A percentile compares a stretch with the other conserved stretches of the same genome.
These are phyloP conservation scores for Cyclotella choctawhatcheeana DNA, from an alignment of 108 stramenopile genomes.

Conservation along the genomic window DNA sequence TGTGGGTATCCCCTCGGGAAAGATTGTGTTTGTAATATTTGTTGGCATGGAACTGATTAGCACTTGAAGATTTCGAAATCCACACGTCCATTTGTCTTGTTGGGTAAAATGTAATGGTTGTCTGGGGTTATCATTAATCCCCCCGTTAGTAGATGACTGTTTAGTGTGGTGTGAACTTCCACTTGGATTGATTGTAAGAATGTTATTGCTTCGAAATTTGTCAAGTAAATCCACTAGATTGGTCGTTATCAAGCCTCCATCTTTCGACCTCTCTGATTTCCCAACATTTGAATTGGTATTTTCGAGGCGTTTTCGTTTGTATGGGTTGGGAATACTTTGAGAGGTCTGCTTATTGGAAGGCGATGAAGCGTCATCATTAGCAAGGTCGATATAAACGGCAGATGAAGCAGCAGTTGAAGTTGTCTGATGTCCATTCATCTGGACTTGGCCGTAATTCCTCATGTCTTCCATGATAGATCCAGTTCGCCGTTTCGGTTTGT, in stretches of 20 bases:
- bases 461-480: background rate
- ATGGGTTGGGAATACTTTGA: background rate
- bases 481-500: background rate
- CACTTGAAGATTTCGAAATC: conserved; percentile 86
- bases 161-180: background rate
- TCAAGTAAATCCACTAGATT: conserved; percentile 16
- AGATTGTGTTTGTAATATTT: conserved; percentile 32
- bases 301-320: too few species aligned
- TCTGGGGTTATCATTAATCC: background rate
- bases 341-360: background rate
- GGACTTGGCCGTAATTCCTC: background rate
- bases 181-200: conserved; percentile 18
- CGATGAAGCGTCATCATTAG: background rate
- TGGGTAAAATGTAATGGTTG: conserved; percentile 57
- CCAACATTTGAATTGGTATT: too few species aligned
- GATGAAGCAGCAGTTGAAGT: background rate
- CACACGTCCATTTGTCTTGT: conserved; percentile 82
- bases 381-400: background rate
- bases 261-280: background rate
- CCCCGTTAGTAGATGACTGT: background rate
- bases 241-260: conserved; percentile 6
- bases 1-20: conserved; percentile 58
- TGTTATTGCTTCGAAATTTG: background rate
- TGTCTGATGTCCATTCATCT: background rate
- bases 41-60: conserved; percentile 65